phyloP scores from a whole-genome alignment of 75 land plant genomes.

The Cupressus sempervirens region DNA sequence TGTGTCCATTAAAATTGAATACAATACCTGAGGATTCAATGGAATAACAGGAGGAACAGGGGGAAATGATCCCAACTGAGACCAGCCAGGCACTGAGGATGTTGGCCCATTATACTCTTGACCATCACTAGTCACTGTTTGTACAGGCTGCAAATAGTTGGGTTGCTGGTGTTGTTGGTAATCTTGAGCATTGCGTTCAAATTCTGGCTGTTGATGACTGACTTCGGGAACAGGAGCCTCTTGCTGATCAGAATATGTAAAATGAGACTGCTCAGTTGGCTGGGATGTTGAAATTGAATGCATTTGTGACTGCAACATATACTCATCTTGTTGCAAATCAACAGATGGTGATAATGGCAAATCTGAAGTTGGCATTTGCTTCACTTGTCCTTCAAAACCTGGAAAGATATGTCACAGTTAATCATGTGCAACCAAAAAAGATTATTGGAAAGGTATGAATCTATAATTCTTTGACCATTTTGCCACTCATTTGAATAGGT shows the following conservation, averaged over 20 bases:
- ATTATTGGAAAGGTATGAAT: background rate
- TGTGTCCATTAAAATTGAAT: background rate
- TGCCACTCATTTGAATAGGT: background rate
- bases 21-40: conserved; percentile 39
- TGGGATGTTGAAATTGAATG: conserved; percentile 1
- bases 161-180: conserved; percentile 32
- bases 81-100: conserved; percentile 52
- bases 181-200: conserved; percentile 20
- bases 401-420: background rate
- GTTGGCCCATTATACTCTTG: conserved; percentile 32
- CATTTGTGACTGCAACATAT: conserved; percentile 2
- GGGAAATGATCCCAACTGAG: conserved; percentile 53
- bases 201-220: conserved; percentile 37
- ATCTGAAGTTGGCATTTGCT: background rate
- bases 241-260: conserved; percentile 19
- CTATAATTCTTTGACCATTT: background rate
- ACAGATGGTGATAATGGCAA: conserved; percentile 8
- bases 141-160: conserved; percentile 33
- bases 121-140: conserved; percentile 33
- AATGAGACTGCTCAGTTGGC: conserved; percentile 18
- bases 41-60: conserved; percentile 35
- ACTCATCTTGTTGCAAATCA: conserved; percentile 7
- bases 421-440: background rate
- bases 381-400: conserved; percentile 11
- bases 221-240: conserved; percentile 17